Base-by-base conservation (phyloP, 179 eudicot genomes). In the Spergularia azorica region DNA sequence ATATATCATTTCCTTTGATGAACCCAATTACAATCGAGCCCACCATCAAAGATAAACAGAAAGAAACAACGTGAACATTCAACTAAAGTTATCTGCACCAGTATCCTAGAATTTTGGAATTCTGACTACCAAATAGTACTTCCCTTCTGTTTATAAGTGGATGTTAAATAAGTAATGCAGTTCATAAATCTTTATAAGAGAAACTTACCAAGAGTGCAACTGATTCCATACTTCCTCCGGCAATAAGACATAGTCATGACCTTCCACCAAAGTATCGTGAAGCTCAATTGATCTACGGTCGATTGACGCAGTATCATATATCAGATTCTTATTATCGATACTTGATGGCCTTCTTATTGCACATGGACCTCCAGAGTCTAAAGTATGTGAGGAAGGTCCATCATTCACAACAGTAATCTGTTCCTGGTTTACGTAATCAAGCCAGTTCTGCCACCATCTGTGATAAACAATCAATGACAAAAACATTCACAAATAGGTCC, bases 361-460 rank as follows among this genome's bases (percentile, higher is more conserved):
- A 79, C 82, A 83, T 51, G 70, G 78, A 60, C 79, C 82, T 56
- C 68, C 83, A 56, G 87, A 79, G 57, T 84, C 91, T 66, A 68
- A 78, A 71, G 75, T 77, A 61, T 86, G 86, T 63, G 77, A 81
- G 77, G 87, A 79, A n/a, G 92, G 72, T 56, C 81, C 90, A 64
- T 89, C 94, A 79, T 70, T 87, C 59, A 72, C 74, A 68, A 67
- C 76, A 81, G 63, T 78, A 58, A 81, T 58, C 79, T 86, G 88
- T 72, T 80, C 89, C 76, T 88, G 96, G 69, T 88, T 85, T 48
- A 91, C 97, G 87, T 87, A 95, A 72, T 85, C 89, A 70, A 93
- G 82, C 98, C 98, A 95, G 62, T 83, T 82, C 77, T 90, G 94
- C 97, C 97, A 95, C 98, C 98, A 95, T 81, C 98, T 95, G 86